Evolutionary conservation across 2,329 filamentous ascomycete species (phyloP).

Genomic region (Talaromyces sp.): DNA sequence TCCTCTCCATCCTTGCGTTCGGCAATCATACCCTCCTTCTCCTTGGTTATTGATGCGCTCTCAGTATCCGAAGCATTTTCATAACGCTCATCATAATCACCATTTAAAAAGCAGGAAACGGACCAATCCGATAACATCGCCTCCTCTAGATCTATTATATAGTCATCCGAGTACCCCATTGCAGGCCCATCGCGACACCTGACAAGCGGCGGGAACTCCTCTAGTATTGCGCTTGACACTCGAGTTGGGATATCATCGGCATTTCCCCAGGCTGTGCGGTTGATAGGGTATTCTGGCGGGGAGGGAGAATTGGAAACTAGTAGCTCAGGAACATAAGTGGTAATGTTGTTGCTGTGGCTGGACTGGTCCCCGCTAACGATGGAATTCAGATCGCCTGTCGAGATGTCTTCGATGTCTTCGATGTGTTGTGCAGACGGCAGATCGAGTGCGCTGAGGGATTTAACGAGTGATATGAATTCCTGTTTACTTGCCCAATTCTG

Average conservation of each 20-base stretch:
- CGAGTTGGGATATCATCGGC: conserved; percentile 14
- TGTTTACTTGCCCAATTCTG: neutral
- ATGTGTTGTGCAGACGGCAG: conserved; percentile 6
- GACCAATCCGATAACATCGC: neutral
- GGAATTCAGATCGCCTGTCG: neutral
- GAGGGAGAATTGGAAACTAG: conserved; percentile 10
- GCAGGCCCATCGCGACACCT: conserved; percentile 11
- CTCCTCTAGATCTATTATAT: neutral
- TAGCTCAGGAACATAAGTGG: neutral
- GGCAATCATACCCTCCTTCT: neutral
- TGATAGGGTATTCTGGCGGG: neutral
- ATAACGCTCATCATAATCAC: neutral
- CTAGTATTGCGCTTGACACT: conserved; percentile 1
- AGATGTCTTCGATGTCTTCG: conserved; percentile 2
- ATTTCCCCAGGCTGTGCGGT: conserved; percentile 6
- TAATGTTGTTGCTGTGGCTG: neutral
- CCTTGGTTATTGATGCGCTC: neutral
- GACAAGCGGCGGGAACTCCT: conserved; percentile 12
- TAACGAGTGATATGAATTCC: neutral
- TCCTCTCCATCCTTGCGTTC: conserved; percentile 5
- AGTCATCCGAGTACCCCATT: conserved; percentile 8
- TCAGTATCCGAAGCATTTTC: neutral
- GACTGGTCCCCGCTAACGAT: neutral
- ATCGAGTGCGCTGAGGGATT: neutral
- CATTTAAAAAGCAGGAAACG: neutral